Evolutionary conservation across 192 early-diverging fungal genomes (phyloP), one percentile per base, ranked within the genome.

Genomic region (Coemansia sp.): DNA sequence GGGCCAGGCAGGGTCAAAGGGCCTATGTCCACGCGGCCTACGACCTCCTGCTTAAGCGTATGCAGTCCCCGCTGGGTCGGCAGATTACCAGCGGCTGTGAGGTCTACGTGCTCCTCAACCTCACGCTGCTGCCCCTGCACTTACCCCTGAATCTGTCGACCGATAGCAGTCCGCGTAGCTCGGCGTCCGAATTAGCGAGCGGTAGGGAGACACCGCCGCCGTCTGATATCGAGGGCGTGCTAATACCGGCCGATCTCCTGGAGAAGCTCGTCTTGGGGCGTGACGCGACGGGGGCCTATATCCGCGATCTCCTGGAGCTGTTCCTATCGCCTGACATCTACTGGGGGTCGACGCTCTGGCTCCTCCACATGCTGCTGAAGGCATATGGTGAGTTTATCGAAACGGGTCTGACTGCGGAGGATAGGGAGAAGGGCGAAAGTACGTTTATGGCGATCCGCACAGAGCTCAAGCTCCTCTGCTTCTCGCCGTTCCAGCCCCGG

Each of bases 331-430:
- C 62, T 6, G 67, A 75, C 27, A 61, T 75, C 2, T 64, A 68
- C 56, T 75, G 73, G 73, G 73, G 73, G 11, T 53, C 67, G 24
- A 33, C 40, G 0, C 9, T 50, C 3, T 75, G 73, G 73, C 29
- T 75, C 1, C 57, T 75, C 16, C 27, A 59, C 13, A 31, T 75
- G 31, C 42, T 69, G 37, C 62, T 13, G 36, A 51, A 19, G 7
- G 67, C 59, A 3, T 57, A 59, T 11, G 37, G 19, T n/a, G 11
- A 17, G 31, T 46, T 62, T 21, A 9, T 3, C 19, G 27, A 29
- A 11, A 35, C 46, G 21, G 36, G 34, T 34, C 13, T 31, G 3
- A 36, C 63, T 2, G 45, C 40, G 8, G 10, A 31, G 16, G 62
- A 45, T 41, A 13, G 16, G 11, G 37, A 45, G 29, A 31, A 35